Evolutionary conservation across 352 stramenopile species (phyloP).

Genomic region (Phytophthora cryptogea): DNA sequence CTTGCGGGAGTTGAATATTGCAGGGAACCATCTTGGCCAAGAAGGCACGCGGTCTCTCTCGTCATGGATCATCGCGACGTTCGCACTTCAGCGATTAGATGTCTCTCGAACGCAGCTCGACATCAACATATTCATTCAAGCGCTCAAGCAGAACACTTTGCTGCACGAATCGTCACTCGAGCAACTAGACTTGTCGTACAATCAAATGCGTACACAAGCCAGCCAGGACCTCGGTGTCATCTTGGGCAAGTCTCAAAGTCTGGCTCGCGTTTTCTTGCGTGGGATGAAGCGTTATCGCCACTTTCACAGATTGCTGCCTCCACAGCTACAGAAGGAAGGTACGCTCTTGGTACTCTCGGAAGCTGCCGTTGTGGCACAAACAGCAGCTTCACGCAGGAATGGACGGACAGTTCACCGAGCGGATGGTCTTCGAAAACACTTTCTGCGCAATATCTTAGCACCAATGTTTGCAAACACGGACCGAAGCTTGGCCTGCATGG

Average conservation of each 20-base stretch:
- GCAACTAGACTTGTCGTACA: slow-evolving; percentile 73
- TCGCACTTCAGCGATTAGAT: slow-evolving; percentile 61
- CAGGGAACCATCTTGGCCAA: slow-evolving; percentile 53
- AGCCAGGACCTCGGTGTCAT: slow-evolving; percentile 62
- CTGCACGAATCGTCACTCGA: slow-evolving; percentile 68
- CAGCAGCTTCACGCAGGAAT: slow-evolving; percentile 19
- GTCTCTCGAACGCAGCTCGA: slow-evolving; percentile 64
- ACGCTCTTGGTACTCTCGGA: slow-evolving; percentile 29
- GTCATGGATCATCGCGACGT: slow-evolving; percentile 60
- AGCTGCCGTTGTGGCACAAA: slow-evolving; percentile 30
- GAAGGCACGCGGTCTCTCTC: slow-evolving; percentile 52
- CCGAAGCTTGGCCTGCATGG: slow-evolving; percentile 40
- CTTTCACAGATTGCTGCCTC: slow-evolving; percentile 27
- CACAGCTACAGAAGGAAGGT: slow-evolving; percentile 29
- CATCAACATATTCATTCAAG: slow-evolving; percentile 55
- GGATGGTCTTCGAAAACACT: slow-evolving; percentile 47
- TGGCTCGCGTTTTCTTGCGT: slow-evolving; percentile 65
- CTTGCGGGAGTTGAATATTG: slow-evolving; percentile 64
- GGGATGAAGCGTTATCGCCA: slow-evolving; percentile 52
- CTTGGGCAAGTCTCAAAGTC: slow-evolving; percentile 62
- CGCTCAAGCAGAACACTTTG: slow-evolving; percentile 66
- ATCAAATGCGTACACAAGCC: slow-evolving; percentile 55
- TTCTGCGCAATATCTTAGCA: slow-evolving; percentile 57
- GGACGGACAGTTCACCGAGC: slow-evolving; percentile 27
- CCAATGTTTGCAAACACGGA: slow-evolving; percentile 73